Percentiles rank a stretch among this genome's conserved stretches.
Conservation (phyloP, 208 protist genomes). For the Trichomonas gallinae region DNA sequence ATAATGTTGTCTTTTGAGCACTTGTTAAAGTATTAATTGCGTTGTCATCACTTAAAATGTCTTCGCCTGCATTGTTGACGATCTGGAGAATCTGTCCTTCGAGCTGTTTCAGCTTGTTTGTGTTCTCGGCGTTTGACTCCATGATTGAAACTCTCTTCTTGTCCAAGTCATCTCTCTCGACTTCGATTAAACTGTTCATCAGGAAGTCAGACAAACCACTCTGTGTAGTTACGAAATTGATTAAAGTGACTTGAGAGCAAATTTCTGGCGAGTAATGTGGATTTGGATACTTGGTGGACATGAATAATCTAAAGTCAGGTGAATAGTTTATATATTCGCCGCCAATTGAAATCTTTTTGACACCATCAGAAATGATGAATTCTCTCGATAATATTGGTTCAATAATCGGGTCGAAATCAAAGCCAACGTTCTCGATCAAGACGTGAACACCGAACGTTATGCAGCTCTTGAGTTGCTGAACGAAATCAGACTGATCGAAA, state of each 20-base stretch:
- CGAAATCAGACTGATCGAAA: slow-evolving; percentile 61
- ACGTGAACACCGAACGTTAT: slow-evolving; percentile 47
- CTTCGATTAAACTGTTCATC: slow-evolving; percentile 85
- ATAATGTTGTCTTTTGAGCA: slow-evolving; percentile 51
- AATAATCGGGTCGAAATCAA: slow-evolving; percentile 85
- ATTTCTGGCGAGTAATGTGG: slow-evolving; percentile 93
- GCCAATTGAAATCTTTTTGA: background rate
- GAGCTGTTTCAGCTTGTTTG: slow-evolving; percentile 83
- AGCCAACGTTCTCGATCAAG: slow-evolving; percentile 80
- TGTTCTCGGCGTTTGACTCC: slow-evolving; percentile 87
- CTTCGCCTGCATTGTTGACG: slow-evolving; percentile 64
- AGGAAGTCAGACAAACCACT: slow-evolving; percentile 91
- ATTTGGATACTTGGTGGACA: slow-evolving; percentile 92
- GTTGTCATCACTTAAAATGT: slow-evolving; percentile 83
- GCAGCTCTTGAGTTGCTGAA: slow-evolving; percentile 47
- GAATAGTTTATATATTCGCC: slow-evolving; percentile 47
- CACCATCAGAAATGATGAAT: slow-evolving; percentile 71
- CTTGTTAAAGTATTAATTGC: slow-evolving; percentile 84
- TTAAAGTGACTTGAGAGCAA: slow-evolving; percentile 85
- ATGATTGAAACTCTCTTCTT: slow-evolving; percentile 73
- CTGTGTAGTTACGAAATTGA: slow-evolving; percentile 96
- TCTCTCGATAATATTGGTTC: slow-evolving; percentile 76
- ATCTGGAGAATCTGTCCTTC: slow-evolving; percentile 82
- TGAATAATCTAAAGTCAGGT: slow-evolving; percentile 77
- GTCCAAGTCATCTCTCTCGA: slow-evolving; percentile 88